Conservation (phyloP, 805 yeast species). For the Wickerhamiella musiphila region DNA sequence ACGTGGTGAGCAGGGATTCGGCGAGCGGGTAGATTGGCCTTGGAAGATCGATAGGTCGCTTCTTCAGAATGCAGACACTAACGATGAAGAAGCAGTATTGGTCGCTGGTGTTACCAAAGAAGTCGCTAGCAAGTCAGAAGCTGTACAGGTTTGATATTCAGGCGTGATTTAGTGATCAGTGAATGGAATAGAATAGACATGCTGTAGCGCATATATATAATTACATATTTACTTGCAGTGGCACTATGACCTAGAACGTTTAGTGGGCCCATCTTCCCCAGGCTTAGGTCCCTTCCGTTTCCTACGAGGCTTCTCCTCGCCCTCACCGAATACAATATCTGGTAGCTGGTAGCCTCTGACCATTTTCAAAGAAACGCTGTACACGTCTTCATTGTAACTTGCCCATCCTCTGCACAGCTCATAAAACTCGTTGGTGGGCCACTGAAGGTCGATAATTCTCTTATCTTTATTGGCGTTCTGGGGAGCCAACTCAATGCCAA, state of each 20-base stretch:
- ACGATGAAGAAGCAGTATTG: background rate
- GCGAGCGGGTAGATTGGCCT: slow-evolving; percentile 31
- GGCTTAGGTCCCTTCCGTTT: slow-evolving; percentile 27
- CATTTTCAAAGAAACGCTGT: slow-evolving; percentile 48
- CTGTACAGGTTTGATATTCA: too few relatives aligned
- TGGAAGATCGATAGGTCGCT: slow-evolving; percentile 1
- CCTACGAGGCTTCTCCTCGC: slow-evolving; percentile 52
- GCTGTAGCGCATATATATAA: too few relatives aligned
- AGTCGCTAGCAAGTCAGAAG: too few relatives aligned
- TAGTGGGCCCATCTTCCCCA: slow-evolving; percentile 2
- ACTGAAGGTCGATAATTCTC: slow-evolving; percentile 50
- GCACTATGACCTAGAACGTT: slow-evolving; percentile 2
- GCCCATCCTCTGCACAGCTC: slow-evolving; percentile 61
- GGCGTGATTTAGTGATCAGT: too few relatives aligned
- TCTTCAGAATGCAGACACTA: background rate
- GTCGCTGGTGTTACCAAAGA: too few relatives aligned
- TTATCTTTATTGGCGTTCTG: slow-evolving; percentile 21
- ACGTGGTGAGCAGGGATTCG: slow-evolving; percentile 55
- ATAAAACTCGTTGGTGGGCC: slow-evolving; percentile 81
- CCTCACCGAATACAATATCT: slow-evolving; percentile 62
- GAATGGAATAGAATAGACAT: too few relatives aligned
- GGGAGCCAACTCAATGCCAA: slow-evolving; percentile 50
- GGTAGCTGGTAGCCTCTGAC: slow-evolving; percentile 66
- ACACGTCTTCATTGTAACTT: slow-evolving; percentile 41
- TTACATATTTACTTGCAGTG: background rate